Evolutionary conservation across 176 grass and related monocot species (phyloP).

Genomic region (Thalia dealbata): DNA sequence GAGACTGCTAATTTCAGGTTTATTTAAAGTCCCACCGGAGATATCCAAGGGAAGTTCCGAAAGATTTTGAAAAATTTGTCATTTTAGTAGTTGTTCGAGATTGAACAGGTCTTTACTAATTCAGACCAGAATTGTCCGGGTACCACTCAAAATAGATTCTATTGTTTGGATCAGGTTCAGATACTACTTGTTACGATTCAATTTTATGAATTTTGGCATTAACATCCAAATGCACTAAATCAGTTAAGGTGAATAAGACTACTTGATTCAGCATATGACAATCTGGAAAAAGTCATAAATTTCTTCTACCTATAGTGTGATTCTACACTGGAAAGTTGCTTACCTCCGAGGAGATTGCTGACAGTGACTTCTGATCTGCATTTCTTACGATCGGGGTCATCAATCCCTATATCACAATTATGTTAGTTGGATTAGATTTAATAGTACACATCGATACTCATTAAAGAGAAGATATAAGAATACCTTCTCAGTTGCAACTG

Average conservation of each 20-base stretch:
- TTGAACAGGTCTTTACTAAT: too few relatives aligned
- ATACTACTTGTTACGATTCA: not conserved
- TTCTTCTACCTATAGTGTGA: not conserved
- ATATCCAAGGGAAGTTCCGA: too few relatives aligned
- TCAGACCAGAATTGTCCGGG: not conserved
- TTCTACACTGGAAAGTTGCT: not conserved
- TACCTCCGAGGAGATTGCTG: conserved; percentile 94
- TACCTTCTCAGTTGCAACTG: conserved; percentile 95
- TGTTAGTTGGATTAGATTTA: conserved; percentile 16
- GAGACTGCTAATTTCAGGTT: not conserved
- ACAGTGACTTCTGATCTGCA: conserved; percentile 90
- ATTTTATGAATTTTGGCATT: not conserved
- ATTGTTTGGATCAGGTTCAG: not conserved
- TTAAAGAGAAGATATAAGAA: not conserved
- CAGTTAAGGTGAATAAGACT: not conserved
- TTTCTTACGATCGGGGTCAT: conserved; percentile 98
- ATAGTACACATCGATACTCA: conserved; percentile 9
- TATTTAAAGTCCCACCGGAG: not conserved
- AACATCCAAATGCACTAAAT: not conserved
- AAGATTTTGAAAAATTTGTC: too few relatives aligned
- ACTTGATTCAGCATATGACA: not conserved
- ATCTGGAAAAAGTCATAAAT: not conserved
- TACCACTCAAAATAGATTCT: too few relatives aligned
- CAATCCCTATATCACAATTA: conserved; percentile 50
- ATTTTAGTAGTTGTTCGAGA: too few relatives aligned